Evolutionary conservation across 768 basidiomycete species (phyloP), one percentile per base, ranked within the genome.

Genomic region (Psilocybe tampanensis): DNA sequence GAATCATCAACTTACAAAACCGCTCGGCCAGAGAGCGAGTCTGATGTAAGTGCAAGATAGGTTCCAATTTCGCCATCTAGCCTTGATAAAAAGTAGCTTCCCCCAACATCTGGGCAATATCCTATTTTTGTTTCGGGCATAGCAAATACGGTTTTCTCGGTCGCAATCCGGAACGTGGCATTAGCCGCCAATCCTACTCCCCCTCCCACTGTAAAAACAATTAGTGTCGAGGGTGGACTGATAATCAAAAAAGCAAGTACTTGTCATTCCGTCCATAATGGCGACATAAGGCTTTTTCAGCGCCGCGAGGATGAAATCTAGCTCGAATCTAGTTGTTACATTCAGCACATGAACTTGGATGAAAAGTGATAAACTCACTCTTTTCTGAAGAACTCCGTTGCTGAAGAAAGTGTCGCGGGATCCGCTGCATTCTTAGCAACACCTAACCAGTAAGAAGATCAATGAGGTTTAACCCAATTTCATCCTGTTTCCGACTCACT

Each of bases 51-150:
- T 11, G 86, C 93, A 42, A 98, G 84, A 76, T 96, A 99, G n/a
- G 94, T 90, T 41, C 97, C 97, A 44, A 98, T 67, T 62, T 94
- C 80, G 11, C 97, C 97, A 67, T 99, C 97, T 58, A 98, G 74
- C 61, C 88, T 84, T 34, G 94, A 88, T 48, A 99, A 76, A 77
- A 94, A 95, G 75, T 85, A 92, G 64, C 85, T 94, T 24, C 89
- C 90, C 18, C 97, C 97, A 22, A 99, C 95, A 72, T 99, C 96
- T 24, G 96, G 95, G 61, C 76, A 86, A 68, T 92, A 94, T 43
- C 90, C 91, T 65, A 95, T 94, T 66, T 90, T 91, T 12, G 92
- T 94, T 76, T 99, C 97, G 15, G 97, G 97, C 97, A 98, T 98
- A 6, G 94, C 89, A 69, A 98, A 92, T 1, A 82, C 56, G 0